These are phyloP conservation scores for Solanum clarkiae DNA, from an alignment of 257 asterid species.

Conservation along the genomic window DNA sequence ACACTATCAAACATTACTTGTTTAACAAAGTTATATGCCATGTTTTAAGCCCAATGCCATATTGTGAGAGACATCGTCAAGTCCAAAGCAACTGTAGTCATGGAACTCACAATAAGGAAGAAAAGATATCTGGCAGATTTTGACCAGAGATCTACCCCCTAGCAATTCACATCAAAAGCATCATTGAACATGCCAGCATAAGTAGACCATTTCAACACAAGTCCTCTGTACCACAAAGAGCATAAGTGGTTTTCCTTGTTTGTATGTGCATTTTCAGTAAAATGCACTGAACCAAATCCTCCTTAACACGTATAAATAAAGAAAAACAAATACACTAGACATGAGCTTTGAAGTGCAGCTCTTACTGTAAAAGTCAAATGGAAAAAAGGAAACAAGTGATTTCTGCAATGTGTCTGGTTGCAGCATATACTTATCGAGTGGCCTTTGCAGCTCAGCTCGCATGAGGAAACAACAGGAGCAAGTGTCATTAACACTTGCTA, in stretches of 20 bases:
- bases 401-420: not conserved
- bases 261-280: not conserved
- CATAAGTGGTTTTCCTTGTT: not conserved
- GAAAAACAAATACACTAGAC: not conserved
- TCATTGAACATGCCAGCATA: not conserved
- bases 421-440: not conserved
- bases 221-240: not conserved
- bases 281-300: not conserved
- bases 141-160: not conserved
- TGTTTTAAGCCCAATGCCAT: not conserved
- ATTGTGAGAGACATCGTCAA: not conserved
- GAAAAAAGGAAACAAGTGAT: not conserved
- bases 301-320: not conserved
- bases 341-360: not conserved
- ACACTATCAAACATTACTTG: not conserved
- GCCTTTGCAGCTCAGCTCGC: not conserved
- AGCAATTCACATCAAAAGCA: not conserved
- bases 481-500: not conserved
- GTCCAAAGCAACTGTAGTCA: not conserved
- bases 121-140: not conserved
- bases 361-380: not conserved
- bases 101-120: not conserved
- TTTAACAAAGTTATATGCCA: not conserved
- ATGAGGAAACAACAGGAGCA: not conserved
- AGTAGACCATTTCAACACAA: not conserved